A percentile compares a stretch with the other conserved stretches of the same genome.
phyloP scores from a whole-genome alignment of 306 rosid genomes.

The Vicia villosa region DNA sequence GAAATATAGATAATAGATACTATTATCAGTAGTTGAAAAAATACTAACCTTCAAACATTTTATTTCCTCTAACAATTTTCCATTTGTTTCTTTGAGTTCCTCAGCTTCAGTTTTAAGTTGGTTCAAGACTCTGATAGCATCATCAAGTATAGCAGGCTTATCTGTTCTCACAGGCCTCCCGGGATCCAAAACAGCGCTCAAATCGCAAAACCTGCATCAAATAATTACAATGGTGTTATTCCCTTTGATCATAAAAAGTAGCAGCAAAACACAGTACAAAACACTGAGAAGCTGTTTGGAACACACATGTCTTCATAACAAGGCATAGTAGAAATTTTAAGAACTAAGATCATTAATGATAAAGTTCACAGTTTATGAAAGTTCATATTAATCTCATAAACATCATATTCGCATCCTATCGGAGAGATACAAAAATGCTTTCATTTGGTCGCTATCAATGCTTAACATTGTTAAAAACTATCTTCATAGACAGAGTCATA shows the following conservation, averaged over 20 bases:
- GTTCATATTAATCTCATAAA: neutral
- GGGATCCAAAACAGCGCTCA: slow-evolving; percentile 82
- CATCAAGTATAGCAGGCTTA: slow-evolving; percentile 82
- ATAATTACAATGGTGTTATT: slow-evolving; percentile 21
- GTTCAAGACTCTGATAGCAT: slow-evolving; percentile 76
- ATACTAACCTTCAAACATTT: slow-evolving; percentile 69
- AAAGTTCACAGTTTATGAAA: neutral
- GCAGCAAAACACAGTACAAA: slow-evolving; percentile 32
- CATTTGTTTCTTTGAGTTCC: slow-evolving; percentile 76
- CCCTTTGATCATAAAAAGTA: slow-evolving; percentile 20
- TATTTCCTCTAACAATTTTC: slow-evolving; percentile 74
- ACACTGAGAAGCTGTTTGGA: slow-evolving; percentile 8
- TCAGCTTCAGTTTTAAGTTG: slow-evolving; percentile 75
- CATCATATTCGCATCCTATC: slow-evolving; percentile 1
- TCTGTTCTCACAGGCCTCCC: slow-evolving; percentile 73
- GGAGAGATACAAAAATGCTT: neutral
- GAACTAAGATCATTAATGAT: neutral
- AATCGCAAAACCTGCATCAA: slow-evolving; percentile 66
- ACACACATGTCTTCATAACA: neutral
- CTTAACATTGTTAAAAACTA: neutral
- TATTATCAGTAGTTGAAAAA: slow-evolving; percentile 23
- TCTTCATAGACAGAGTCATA: neutral
- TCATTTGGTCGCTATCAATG: neutral
- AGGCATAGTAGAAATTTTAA: slow-evolving; percentile 2
- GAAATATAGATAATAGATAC: neutral